phyloP scores from a whole-genome alignment of 306 rosid species.

The Sesbania bispinosa region DNA sequence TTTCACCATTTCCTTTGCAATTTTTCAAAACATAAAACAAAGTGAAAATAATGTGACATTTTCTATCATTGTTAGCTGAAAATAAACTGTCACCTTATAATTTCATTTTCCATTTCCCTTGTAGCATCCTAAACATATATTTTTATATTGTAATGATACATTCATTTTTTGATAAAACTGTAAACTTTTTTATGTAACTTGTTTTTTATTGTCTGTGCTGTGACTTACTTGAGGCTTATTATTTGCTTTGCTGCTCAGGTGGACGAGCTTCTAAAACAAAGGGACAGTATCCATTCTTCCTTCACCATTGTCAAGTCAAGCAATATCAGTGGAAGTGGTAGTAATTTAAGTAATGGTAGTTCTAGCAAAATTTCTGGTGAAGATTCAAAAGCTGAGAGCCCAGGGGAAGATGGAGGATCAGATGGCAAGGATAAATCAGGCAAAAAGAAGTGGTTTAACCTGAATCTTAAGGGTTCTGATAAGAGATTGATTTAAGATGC shows the following conservation, averaged over 20 bases:
- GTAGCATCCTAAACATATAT: no score
- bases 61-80: not conserved
- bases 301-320: conserved; percentile 49
- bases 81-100: no score
- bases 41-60: not conserved
- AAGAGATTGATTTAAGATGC: conserved; percentile 42
- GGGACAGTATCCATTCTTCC: conserved; percentile 78
- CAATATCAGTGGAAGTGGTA: conserved; percentile 38
- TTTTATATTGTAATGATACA: no score
- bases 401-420: conserved; percentile 76
- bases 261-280: conserved; percentile 91
- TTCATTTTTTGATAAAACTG: no score
- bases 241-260: conserved; percentile 53
- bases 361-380: conserved; percentile 66
- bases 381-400: conserved; percentile 62
- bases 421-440: conserved; percentile 84
- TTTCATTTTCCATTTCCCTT: no score
- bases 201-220: not conserved
- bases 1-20: not conserved
- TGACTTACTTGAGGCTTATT: not conserved
- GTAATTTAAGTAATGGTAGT: conserved; percentile 69
- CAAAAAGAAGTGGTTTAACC: conserved; percentile 96
- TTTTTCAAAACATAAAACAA: not conserved
- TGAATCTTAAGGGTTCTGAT: conserved; percentile 69
- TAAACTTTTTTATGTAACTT: not conserved